Evolutionary conservation across 116 monocot species (phyloP).

Genomic region (Papilionanthe hybrid): DNA sequence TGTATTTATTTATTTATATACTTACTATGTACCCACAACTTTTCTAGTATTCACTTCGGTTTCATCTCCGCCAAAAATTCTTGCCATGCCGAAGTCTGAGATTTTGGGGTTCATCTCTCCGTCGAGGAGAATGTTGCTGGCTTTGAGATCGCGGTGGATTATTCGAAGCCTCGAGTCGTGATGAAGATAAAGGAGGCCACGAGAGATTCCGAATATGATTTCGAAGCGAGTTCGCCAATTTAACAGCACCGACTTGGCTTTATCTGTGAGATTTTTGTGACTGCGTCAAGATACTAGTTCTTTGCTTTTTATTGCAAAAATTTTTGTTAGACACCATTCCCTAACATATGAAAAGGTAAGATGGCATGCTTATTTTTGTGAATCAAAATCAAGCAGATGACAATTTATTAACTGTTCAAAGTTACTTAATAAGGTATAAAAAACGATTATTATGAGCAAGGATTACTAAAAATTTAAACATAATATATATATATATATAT

Average conservation of each 20-base stretch:
- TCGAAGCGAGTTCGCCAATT: slow-evolving; percentile 20
- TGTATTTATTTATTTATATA: background rate
- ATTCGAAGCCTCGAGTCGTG: slow-evolving; percentile 25
- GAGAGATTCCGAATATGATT: slow-evolving; percentile 26
- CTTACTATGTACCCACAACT: slow-evolving; percentile 33
- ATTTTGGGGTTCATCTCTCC: slow-evolving; percentile 31
- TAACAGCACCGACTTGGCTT: background rate
- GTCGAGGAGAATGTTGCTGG: slow-evolving; percentile 32
- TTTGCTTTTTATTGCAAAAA: background rate
- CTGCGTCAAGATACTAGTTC: background rate
- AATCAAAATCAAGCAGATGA: too few species aligned
- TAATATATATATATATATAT: too few species aligned
- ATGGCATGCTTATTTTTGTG: too few species aligned
- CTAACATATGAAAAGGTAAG: too few species aligned
- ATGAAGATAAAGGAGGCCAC: slow-evolving; percentile 32
- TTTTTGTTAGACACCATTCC: too few species aligned
- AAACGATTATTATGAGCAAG: background rate
- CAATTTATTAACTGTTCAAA: too few species aligned
- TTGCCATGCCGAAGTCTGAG: slow-evolving; percentile 30
- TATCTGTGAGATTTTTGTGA: too few species aligned
- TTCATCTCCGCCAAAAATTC: slow-evolving; percentile 14
- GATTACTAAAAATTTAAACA: too few species aligned
- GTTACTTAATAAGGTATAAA: too few species aligned
- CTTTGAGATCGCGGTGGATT: slow-evolving; percentile 31
- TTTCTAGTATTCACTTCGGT: background rate